These are phyloP conservation scores for Trichophyton schoenleinii DNA, from an alignment of 2,329 filamentous ascomycete genomes.

Conservation along the genomic window DNA sequence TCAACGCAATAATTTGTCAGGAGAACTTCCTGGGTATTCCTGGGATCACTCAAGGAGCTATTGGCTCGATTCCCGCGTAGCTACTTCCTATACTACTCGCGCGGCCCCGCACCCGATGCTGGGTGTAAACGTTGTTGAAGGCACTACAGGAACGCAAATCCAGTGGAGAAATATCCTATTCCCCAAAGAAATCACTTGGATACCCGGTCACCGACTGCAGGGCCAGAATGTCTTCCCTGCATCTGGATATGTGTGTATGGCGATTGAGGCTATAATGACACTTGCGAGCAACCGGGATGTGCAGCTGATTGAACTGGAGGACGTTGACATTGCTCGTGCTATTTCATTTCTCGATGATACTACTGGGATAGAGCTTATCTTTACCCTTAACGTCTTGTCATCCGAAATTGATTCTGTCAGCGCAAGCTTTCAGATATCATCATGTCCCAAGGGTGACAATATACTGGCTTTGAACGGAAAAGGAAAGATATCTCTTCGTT, in stretches of 20 bases:
- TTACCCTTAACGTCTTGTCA: not conserved
- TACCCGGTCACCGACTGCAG: conserved; percentile 22
- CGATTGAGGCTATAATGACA: conserved; percentile 16
- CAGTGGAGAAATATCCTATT: conserved; percentile 20
- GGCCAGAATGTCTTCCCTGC: conserved; percentile 22
- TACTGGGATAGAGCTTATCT: not conserved
- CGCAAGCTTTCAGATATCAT: conserved; percentile 3
- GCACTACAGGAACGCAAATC: conserved; percentile 13
- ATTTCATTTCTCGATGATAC: conserved; percentile 1
- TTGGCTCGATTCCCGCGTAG: conserved; percentile 15
- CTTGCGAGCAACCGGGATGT: conserved; percentile 2
- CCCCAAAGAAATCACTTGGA: conserved; percentile 20
- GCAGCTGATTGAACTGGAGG: conserved; percentile 13
- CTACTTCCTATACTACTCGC: conserved; percentile 7
- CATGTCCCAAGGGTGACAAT: not conserved
- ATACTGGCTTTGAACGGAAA: not conserved
- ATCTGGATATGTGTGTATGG: conserved; percentile 16
- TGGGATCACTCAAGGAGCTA: conserved; percentile 12
- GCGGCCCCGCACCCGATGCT: conserved; percentile 13
- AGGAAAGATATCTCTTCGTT: not conserved
- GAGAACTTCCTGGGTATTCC: conserved; percentile 13
- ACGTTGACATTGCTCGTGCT: conserved; percentile 17
- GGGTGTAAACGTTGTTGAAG: conserved; percentile 10
- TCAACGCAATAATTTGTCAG: not conserved
- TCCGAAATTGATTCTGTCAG: conserved; percentile 7